A percentile compares a stretch with the other conserved stretches of the same genome.
phyloP scores from a whole-genome alignment of 1,284 basidiomycete genomes.

The Trichosporon coremiiforme region DNA sequence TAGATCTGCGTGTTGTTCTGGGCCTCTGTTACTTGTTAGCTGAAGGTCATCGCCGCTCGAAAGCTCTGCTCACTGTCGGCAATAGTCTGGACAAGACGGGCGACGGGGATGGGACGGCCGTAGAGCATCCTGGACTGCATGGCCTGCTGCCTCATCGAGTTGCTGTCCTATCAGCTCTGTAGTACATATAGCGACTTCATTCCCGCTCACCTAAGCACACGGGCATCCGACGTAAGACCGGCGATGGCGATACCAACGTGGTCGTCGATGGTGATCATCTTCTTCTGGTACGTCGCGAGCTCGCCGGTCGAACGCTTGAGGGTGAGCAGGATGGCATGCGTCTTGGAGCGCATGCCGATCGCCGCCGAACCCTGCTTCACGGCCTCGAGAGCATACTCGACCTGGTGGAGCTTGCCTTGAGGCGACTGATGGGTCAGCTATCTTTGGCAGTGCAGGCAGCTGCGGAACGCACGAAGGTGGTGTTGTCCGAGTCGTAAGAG shows the following conservation, averaged over 20 bases:
- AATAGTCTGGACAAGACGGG: slow-evolving; percentile 86
- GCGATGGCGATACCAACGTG: slow-evolving; percentile 99
- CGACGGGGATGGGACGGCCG: slow-evolving; percentile 91
- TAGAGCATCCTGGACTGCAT: slow-evolving; percentile 94
- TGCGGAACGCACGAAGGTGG: slow-evolving; percentile 60
- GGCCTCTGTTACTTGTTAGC: slow-evolving; percentile 67
- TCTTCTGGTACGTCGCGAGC: slow-evolving; percentile 97
- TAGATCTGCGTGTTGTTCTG: slow-evolving; percentile 99
- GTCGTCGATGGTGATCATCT: slow-evolving; percentile 99
- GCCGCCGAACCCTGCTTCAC: slow-evolving; percentile 99
- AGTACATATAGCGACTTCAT: background rate
- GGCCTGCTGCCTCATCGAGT: slow-evolving; percentile 99
- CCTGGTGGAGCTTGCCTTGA: slow-evolving; percentile 66
- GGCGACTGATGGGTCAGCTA: slow-evolving; percentile 42
- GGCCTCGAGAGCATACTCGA: slow-evolving; percentile 98
- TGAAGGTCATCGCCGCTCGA: slow-evolving; percentile 20
- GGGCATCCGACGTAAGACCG: slow-evolving; percentile 94
- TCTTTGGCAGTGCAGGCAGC: background rate
- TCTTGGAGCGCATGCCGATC: slow-evolving; percentile 92
- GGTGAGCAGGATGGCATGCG: slow-evolving; percentile 89
- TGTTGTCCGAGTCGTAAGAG: slow-evolving; percentile 30
- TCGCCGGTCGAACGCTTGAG: slow-evolving; percentile 99
- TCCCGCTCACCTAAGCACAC: slow-evolving; percentile 78
- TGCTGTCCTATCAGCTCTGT: slow-evolving; percentile 61
- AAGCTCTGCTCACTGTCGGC: slow-evolving; percentile 73